Conservation (phyloP, 2,329 filamentous ascomycete species). For the Cercospora sp. region DNA sequence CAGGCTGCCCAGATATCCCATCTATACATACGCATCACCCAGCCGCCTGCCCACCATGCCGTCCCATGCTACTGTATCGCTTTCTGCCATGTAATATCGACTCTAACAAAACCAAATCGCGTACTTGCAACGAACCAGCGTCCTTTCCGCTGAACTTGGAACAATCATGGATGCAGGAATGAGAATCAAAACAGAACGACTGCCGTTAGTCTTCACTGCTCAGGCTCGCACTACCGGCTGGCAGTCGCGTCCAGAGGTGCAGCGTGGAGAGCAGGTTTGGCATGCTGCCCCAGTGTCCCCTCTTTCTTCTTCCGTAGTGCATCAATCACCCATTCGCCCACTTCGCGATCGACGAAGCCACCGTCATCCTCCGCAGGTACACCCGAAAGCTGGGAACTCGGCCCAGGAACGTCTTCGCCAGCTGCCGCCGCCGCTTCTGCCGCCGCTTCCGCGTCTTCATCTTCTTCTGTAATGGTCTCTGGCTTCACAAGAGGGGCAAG, state of each 20-base stretch:
- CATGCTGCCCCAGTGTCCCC: slow-evolving; percentile 55
- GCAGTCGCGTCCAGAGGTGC: slow-evolving; percentile 70
- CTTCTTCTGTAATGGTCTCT: slow-evolving; percentile 69
- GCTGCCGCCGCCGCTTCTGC: slow-evolving; percentile 26
- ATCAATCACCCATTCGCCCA: slow-evolving; percentile 78
- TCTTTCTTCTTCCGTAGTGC: slow-evolving; percentile 67
- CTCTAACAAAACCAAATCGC: slow-evolving; percentile 1
- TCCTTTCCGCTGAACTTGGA: slow-evolving; percentile 13
- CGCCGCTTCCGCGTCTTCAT: slow-evolving; percentile 57
- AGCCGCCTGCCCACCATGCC: background rate
- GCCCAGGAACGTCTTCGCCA: slow-evolving; percentile 19
- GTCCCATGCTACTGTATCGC: slow-evolving; percentile 20
- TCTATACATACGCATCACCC: slow-evolving; percentile 1
- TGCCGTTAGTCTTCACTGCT: slow-evolving; percentile 6
- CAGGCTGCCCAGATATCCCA: background rate
- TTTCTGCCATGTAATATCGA: slow-evolving; percentile 8
- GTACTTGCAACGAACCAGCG: slow-evolving; percentile 20
- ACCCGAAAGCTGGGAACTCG: slow-evolving; percentile 30
- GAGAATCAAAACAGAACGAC: slow-evolving; percentile 13
- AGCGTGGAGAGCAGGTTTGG: slow-evolving; percentile 81
- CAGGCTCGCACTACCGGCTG: slow-evolving; percentile 11
- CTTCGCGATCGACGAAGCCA: slow-evolving; percentile 66
- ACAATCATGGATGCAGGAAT: background rate
- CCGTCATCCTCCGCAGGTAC: slow-evolving; percentile 40
- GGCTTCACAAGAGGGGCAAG: slow-evolving; percentile 73